Conservation (phyloP, 2,329 filamentous ascomycete genomes). For the Alternaria arbusti region DNA sequence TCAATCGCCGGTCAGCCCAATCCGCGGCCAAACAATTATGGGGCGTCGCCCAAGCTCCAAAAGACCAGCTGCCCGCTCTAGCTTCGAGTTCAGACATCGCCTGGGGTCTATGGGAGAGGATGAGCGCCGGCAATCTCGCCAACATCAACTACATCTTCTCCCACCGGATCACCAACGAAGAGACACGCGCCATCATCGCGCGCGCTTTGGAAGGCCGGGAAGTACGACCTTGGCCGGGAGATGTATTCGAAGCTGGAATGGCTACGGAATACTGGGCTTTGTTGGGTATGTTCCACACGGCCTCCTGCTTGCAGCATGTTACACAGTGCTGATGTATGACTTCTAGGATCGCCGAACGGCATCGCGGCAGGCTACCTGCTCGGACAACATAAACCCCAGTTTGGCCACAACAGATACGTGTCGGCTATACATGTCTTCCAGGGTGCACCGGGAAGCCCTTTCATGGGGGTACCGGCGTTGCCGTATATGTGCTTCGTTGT, state of each 20-base stretch:
- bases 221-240: not conserved
- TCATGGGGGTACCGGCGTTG: not conserved
- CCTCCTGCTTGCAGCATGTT: not conserved
- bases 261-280: not conserved
- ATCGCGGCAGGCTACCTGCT: conserved; percentile 10
- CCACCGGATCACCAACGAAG: conserved; percentile 2
- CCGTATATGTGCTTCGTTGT: not conserved
- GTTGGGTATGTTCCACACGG: not conserved
- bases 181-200: not conserved
- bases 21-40: not conserved
- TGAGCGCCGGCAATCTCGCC: not conserved
- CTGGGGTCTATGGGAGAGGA: conserved; percentile 14
- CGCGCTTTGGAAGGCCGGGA: not conserved
- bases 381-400: conserved; percentile 16
- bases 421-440: conserved; percentile 4
- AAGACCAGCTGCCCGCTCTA: conserved; percentile 1
- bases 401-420: conserved; percentile 14
- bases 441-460: not conserved
- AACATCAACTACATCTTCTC: conserved; percentile 15
- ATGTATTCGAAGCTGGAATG: not conserved
- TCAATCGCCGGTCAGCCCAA: not conserved
- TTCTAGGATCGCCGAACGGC: conserved; percentile 12
- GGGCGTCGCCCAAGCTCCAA: not conserved
- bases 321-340: not conserved
- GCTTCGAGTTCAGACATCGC: conserved; percentile 15